phyloP scores from a whole-genome alignment of 163 green algal species.

The Chlorella variabilis region DNA sequence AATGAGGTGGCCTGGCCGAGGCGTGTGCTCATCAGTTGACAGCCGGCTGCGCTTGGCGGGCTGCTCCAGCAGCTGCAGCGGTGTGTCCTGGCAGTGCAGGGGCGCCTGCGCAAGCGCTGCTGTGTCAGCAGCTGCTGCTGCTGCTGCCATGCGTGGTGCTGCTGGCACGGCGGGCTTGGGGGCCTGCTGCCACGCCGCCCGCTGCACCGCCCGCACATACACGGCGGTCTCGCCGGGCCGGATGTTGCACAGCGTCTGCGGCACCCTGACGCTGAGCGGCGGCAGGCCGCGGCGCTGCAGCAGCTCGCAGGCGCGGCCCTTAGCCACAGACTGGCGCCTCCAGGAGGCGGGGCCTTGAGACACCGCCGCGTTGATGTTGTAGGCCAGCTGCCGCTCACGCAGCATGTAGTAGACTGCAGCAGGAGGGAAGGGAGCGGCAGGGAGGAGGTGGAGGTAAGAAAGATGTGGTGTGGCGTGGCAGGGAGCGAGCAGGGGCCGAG shows the following conservation, averaged over 20 bases:
- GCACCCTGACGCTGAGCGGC: neutral
- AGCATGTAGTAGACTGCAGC: constrained; percentile 18
- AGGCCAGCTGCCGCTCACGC: constrained; percentile 11
- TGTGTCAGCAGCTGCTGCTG: neutral
- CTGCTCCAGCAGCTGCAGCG: constrained; percentile 10
- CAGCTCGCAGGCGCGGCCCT: neutral
- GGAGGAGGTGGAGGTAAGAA: constrained; percentile 39
- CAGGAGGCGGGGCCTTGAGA: neutral
- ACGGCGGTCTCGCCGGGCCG: neutral
- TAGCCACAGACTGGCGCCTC: neutral
- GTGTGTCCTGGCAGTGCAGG: neutral
- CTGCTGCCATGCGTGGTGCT: neutral
- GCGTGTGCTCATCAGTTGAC: neutral
- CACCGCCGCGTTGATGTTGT: neutral
- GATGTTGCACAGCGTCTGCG: neutral
- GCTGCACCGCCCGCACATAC: neutral
- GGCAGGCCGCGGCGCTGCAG: neutral
- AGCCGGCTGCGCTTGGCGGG: constrained; percentile 22
- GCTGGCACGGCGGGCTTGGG: neutral
- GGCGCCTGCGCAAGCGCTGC: neutral
- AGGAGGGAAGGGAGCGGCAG: too few relatives aligned
- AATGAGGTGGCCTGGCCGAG: neutral
- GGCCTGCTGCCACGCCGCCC: neutral
- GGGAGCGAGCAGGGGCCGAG: constrained; percentile 22
- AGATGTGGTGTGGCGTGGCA: constrained; percentile 28